Evolutionary conservation across 2,329 filamentous ascomycete genomes (phyloP).

Genomic region (Phialemoniopsis sp.): DNA sequence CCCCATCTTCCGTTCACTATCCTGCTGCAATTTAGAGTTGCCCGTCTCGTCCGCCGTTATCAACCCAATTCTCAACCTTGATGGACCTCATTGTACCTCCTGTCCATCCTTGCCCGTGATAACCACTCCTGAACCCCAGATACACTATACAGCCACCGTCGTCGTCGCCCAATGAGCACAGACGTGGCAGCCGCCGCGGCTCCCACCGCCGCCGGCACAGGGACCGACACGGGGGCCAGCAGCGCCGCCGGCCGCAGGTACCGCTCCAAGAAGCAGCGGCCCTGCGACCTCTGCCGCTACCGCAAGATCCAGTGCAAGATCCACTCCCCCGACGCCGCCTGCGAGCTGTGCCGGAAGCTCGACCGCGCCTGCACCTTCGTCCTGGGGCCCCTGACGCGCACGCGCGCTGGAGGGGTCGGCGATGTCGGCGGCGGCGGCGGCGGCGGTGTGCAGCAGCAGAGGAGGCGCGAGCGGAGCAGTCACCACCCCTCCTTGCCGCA

Average conservation of each 20-base stretch:
- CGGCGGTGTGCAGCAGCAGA: neutral
- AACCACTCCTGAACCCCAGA: no score
- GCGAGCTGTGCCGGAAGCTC: constrained; percentile 12
- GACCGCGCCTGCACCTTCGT: constrained; percentile 11
- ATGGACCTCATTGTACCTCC: no score
- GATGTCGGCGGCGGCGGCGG: neutral
- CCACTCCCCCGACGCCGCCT: constrained; percentile 8
- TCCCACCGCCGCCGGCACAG: no score
- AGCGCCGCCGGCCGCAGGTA: constrained; percentile 8
- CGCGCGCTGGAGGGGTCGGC: neutral
- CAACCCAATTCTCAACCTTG: neutral
- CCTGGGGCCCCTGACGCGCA: constrained; percentile 9
- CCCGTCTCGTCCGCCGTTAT: no score
- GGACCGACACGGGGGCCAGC: no score
- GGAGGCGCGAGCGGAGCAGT: neutral
- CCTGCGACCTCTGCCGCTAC: constrained; percentile 12
- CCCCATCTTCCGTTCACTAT: no score
- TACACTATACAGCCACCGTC: no score
- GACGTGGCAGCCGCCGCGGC: no score
- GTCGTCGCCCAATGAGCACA: no score
- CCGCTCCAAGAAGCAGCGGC: constrained; percentile 13
- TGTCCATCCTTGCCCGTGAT: no score
- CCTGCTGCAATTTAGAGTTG: no score
- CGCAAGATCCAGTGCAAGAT: constrained; percentile 13
- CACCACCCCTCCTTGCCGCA: no score